These are phyloP conservation scores for Pseudotulostoma volvatum DNA, from an alignment of 495 filamentous ascomycete genomes.

Conservation along the genomic window DNA sequence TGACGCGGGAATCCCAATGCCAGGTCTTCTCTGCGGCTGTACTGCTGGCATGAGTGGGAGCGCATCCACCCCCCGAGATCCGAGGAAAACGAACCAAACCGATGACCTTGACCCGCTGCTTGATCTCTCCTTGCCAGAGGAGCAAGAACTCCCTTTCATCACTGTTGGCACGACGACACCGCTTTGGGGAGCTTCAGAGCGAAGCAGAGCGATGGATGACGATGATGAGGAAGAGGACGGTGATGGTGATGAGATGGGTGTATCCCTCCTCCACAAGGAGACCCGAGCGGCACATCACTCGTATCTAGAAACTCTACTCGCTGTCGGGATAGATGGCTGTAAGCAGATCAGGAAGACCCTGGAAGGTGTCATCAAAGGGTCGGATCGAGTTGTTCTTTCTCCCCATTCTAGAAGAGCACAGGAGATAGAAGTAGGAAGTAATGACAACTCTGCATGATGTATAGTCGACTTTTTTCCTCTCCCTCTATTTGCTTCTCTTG, in stretches of 20 bases:
- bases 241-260: slow-evolving; percentile 41
- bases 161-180: slow-evolving; percentile 66
- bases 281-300: slow-evolving; percentile 53
- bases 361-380: slow-evolving; percentile 36
- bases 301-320: slow-evolving; percentile 78
- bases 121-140: slow-evolving; percentile 73
- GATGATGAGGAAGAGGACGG: slow-evolving; percentile 22
- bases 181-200: slow-evolving; percentile 10
- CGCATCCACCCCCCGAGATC: slow-evolving; percentile 34
- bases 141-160: slow-evolving; percentile 76
- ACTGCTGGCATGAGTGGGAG: slow-evolving; percentile 63
- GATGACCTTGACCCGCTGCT: slow-evolving; percentile 74
- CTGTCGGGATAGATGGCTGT: slow-evolving; percentile 83
- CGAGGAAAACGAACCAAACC: too few relatives aligned
- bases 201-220: slow-evolving; percentile 14
- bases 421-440: too few relatives aligned
- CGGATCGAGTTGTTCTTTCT: slow-evolving; percentile 8
- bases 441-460: too few relatives aligned
- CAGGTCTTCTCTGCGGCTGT: slow-evolving; percentile 74
- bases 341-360: slow-evolving; percentile 66
- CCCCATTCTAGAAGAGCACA: too few relatives aligned
- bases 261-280: slow-evolving; percentile 71
- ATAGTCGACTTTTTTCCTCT: too few relatives aligned
- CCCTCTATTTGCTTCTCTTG: too few relatives aligned
- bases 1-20: slow-evolving; percentile 91